Percentiles rank a stretch among this genome's conserved stretches.
These are phyloP conservation scores for Grigorovia humatica DNA, from an alignment of 805 yeast species.

Conservation along the genomic window DNA sequence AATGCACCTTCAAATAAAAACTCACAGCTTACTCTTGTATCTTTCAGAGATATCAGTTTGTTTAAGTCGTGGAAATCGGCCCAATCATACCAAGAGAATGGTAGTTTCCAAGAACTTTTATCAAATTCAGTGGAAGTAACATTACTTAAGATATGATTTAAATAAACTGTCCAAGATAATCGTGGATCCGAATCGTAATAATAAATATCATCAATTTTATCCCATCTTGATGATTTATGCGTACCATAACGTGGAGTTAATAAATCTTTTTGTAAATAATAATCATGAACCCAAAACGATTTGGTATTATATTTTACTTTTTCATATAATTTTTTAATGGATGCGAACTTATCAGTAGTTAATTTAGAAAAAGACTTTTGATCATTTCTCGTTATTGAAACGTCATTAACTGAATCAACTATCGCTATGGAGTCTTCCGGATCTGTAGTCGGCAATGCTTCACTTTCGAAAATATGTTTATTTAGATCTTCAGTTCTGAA, in stretches of 20 bases:
- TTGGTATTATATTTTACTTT: slow-evolving; percentile 15
- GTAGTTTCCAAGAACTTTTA: slow-evolving; percentile 17
- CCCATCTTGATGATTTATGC: slow-evolving; percentile 8
- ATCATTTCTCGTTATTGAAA: not conserved
- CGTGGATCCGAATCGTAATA: slow-evolving; percentile 51
- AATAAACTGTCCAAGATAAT: slow-evolving; percentile 40
- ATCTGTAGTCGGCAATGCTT: no score
- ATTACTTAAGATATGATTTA: slow-evolving; percentile 29
- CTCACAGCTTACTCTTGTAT: slow-evolving; percentile 12
- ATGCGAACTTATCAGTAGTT: not conserved
- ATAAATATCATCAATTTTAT: slow-evolving; percentile 16
- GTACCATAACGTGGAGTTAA: slow-evolving; percentile 16
- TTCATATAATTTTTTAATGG: slow-evolving; percentile 8
- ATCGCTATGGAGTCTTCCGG: no score
- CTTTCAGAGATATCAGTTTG: slow-evolving; percentile 22
- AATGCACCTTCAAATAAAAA: slow-evolving; percentile 18
- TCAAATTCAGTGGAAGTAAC: not conserved
- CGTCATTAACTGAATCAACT: no score
- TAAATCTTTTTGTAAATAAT: slow-evolving; percentile 14
- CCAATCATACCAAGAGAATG: slow-evolving; percentile 55
- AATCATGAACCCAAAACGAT: slow-evolving; percentile 15
- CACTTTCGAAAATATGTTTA: not conserved
- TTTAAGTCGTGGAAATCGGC: slow-evolving; percentile 35
- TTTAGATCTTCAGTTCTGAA: not conserved
- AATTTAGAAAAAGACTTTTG: not conserved